Evolutionary conservation across 1,284 basidiomycete species (phyloP), one percentile per base, ranked within the genome.

Genomic region (Sporisorium sorghi): DNA sequence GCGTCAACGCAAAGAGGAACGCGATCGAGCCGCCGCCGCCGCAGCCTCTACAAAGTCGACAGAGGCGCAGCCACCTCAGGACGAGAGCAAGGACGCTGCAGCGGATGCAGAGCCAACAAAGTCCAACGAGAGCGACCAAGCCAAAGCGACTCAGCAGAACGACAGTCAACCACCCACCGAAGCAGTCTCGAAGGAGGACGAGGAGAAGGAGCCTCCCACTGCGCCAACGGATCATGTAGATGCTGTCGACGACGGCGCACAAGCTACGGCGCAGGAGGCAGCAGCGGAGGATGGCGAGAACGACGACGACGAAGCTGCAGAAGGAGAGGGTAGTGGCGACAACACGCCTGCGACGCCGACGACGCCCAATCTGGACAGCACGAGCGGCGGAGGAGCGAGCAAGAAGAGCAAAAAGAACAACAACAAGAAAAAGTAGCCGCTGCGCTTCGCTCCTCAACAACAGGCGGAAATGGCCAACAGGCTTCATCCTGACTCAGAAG

Each of bases 1-100:
- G 26, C 61, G 62, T 39, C 54, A 44, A 32, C 61, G 72, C 15
- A 74, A 70, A 51, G 72, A 74, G 37, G 62, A 74, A 46, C 54
- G 72, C 7, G 72, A 74, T 21, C 53, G 62, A 6, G 72, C 66
- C 26, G 62, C 62, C 19, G 58, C 71, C 3, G 61, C 61, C 11
- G 58, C 59, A 4, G 39, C 23, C 9, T 52, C 39, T 17, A 14
- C 9, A n/a, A 32, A 37, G 33, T 3, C 24, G 1, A 35, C 28
- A 8, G 47, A 42, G 7, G 47, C 24, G 9, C 33, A 35, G 11
- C n/a, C 12, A 0, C 12, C 33, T 17, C n/a, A 19, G 1, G 28
- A 47, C 1, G 30, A 55, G 6, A 39, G 21, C 42, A 48, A 21
- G 7, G 28, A 32, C 2, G 30, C 19, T 43, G 23, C 52, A n/a